Conservation (phyloP, 2,329 filamentous ascomycete species). For the Elsinoe fawcettii region DNA sequence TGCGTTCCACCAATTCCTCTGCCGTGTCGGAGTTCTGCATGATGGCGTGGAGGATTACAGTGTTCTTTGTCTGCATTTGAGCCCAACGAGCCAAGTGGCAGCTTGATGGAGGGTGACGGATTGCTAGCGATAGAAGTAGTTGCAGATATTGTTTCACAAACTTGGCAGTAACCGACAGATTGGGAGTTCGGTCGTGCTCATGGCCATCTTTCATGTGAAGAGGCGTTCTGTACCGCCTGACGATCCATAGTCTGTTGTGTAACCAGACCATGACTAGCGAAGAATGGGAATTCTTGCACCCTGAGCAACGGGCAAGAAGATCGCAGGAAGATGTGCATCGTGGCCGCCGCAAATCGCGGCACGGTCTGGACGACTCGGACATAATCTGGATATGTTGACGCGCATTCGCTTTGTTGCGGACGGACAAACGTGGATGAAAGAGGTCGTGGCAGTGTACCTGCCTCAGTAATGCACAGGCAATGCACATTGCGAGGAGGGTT, state of each 20-base stretch:
- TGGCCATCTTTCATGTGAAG: background rate
- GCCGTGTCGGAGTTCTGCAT: background rate
- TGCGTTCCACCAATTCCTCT: background rate
- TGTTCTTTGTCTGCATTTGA: background rate
- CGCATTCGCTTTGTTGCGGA: background rate
- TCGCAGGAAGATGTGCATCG: background rate
- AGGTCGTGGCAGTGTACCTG: background rate
- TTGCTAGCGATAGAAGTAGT: background rate
- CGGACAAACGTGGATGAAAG: background rate
- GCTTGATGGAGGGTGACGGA: background rate
- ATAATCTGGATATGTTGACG: background rate
- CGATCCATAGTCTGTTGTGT: background rate
- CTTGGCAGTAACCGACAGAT: background rate
- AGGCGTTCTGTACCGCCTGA: background rate
- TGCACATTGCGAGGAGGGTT: background rate
- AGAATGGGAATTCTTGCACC: background rate
- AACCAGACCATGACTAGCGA: constrained; percentile 3
- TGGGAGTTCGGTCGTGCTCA: background rate
- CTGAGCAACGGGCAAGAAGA: background rate
- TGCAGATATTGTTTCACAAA: background rate
- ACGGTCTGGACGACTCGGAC: background rate
- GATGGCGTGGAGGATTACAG: background rate
- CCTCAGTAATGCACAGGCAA: background rate
- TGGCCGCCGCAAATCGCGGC: background rate
- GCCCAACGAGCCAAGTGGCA: background rate